phyloP scores from a whole-genome alignment of 1,284 basidiomycete species.

The Fomitiporia mediterranea region DNA sequence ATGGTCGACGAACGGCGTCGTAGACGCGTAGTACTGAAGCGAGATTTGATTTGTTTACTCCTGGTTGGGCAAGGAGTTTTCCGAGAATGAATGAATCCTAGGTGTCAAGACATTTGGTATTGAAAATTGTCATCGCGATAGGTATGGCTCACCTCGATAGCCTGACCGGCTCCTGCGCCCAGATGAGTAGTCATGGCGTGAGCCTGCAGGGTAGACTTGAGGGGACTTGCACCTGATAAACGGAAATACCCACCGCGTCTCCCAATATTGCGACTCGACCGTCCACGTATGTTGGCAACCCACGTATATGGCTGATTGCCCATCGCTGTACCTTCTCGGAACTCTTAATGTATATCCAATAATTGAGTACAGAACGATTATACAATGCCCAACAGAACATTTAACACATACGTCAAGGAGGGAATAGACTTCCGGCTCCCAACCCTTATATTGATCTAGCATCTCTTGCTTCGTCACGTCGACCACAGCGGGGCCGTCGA shows the following conservation, averaged over 20 bases:
- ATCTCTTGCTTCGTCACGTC: slow-evolving; percentile 25
- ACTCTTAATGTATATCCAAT: slow-evolving; percentile 19
- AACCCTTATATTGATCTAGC: slow-evolving; percentile 23
- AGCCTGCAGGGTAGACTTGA: slow-evolving; percentile 24
- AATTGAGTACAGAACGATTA: slow-evolving; percentile 9
- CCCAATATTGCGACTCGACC: slow-evolving; percentile 26
- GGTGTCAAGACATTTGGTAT: too few relatives aligned
- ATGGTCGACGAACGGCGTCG: slow-evolving; percentile 26
- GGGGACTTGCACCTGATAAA: background rate
- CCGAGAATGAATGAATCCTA: slow-evolving; percentile 37
- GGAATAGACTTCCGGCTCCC: slow-evolving; percentile 26
- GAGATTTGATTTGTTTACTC: slow-evolving; percentile 19
- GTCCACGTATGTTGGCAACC: slow-evolving; percentile 24
- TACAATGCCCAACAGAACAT: background rate
- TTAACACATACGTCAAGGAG: slow-evolving; percentile 24
- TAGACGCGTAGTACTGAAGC: slow-evolving; percentile 24
- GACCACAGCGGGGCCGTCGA: slow-evolving; percentile 25
- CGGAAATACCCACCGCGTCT: slow-evolving; percentile 24
- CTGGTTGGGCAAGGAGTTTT: slow-evolving; percentile 28
- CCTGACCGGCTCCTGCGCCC: slow-evolving; percentile 38
- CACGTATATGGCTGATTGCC: slow-evolving; percentile 26
- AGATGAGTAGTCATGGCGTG: slow-evolving; percentile 39
- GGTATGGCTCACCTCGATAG: slow-evolving; percentile 32
- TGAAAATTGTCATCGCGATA: background rate
- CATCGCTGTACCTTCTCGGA: slow-evolving; percentile 25